These are phyloP conservation scores for Albifimbria verrucaria DNA, from an alignment of 2,329 filamentous ascomycete genomes.

Conservation along the genomic window DNA sequence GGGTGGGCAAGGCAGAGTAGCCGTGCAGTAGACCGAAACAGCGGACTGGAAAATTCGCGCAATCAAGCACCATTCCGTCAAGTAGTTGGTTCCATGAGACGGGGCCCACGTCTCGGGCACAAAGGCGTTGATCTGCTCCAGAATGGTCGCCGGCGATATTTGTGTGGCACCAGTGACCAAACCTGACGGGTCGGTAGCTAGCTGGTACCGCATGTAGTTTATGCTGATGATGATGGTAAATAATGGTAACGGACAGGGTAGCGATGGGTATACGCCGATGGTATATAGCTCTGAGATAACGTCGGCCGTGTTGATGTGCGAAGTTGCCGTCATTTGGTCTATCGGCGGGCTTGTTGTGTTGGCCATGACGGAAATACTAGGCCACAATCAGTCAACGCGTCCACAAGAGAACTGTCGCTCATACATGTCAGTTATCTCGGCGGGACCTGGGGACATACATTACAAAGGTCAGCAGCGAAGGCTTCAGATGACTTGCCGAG, in stretches of 20 bases:
- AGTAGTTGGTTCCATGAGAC: background rate
- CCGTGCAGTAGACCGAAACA: background rate
- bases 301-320: background rate
- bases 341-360: background rate
- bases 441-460: background rate
- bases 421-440: background rate
- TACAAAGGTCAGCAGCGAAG: background rate
- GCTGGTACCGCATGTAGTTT: conserved; percentile 5
- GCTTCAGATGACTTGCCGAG: background rate
- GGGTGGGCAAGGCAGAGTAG: background rate
- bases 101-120: conserved; percentile 4
- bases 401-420: background rate
- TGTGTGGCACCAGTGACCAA: background rate
- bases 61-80: background rate
- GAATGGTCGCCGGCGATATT: background rate
- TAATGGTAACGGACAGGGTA: background rate
- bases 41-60: conserved; percentile 5
- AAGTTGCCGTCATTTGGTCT: background rate
- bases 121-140: conserved; percentile 5
- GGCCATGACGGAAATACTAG: background rate
- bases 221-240: background rate
- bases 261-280: background rate
- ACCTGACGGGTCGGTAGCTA: background rate
- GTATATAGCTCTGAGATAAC: background rate
- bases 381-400: background rate